Evolutionary conservation across 2,329 filamentous ascomycete species (phyloP), one percentile per base, ranked within the genome.

Genomic region (Akanthomyces lecanii): DNA sequence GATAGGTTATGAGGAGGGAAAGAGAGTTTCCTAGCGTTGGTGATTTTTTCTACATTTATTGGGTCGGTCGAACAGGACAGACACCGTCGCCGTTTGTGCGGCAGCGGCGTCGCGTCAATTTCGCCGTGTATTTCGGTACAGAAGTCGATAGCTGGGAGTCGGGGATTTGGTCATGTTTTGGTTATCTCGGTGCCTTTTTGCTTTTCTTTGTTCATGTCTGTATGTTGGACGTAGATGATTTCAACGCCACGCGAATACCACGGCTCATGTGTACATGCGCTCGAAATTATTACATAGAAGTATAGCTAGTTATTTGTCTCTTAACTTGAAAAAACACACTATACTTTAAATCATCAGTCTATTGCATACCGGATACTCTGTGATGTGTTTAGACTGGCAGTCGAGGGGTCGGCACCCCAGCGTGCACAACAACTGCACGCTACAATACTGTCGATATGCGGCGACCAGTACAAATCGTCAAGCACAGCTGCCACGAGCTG

Each of bases 211-310:
- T 45, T 45, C 38, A 36, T 52, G 47, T 30, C 18, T 45, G 12
- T 21, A 61, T 50, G 55, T 58, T 40, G 38, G n/a, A 61, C n/a
- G 23, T 60, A 23, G 38, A 61, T 45, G 57, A 61, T 44, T 33
- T 52, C 16, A 21, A 61, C 48, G 47, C 45, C n/a, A 30, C 48
- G n/a, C 36, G 5, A 53, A 45, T 52, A 52, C 25, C 48, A 45
- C 57, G 25, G 5, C 16, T 40, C 44, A 58, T 50, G 21, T n/a
- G 30, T 58, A 50, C 30, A 58, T 50, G 45, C 12, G 44, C 55
- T 38, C 14, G 18, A 12, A 10, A 28, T 58, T 48, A 47, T 47
- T 33, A 36, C 12, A 47, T 36, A 25, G 33, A 57, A 28, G 38
- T 40, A 16, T 16, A 40, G 38, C 38, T 40, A 40, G 12, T 40